Evolutionary conservation across 352 stramenopile genomes (phyloP), one percentile per base, ranked within the genome.

Genomic region (Phytophthora pseudosyringae): DNA sequence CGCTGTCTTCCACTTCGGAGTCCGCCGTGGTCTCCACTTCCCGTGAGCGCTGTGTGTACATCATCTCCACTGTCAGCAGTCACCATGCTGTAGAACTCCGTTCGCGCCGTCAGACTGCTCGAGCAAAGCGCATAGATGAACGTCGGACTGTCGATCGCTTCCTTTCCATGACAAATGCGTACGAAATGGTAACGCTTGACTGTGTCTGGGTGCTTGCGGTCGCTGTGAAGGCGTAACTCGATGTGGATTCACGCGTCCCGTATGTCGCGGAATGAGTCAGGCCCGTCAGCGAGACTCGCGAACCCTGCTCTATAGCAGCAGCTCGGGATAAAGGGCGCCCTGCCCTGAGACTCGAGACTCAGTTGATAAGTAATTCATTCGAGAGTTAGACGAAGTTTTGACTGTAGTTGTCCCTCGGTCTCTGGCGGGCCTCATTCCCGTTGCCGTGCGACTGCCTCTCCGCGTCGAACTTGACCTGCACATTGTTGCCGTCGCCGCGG

Each of bases 371-470:
- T 50, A 62, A 56, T 57, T 50, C 45, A 40, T 41, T 63, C 50
- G 50, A 45, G 31, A 52, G 44, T 56, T 69, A 83, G 18, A 86
- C 76, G 53, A 86, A 80, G 31, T 86, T 83, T 41, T 81, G 70
- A 49, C 71, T 70, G 74, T 86, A 86, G 46, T 79, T 76, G 44
- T 66, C 69, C 39, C 76, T 73, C 25, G 68, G 67, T 40, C 52
- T 45, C 36, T 58, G 46, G 2, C 21, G 40, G 28, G 54, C 44
- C 8, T 69, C 61, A 32, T 57, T 65, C 1, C 25, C 45, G 28
- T 57, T 46, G 35, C 50, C 16, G 13, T 63, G 43, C 18, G 43
- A 62, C 10, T 57, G 43, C 44, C 43, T 35, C 29, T 63, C 59
- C 10, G 48, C 49, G 5, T 61, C 59, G 31, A 48, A 31, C 44